Evolutionary conservation across 2,329 filamentous ascomycete species (phyloP).

Genomic region (Aspergillus persii): DNA sequence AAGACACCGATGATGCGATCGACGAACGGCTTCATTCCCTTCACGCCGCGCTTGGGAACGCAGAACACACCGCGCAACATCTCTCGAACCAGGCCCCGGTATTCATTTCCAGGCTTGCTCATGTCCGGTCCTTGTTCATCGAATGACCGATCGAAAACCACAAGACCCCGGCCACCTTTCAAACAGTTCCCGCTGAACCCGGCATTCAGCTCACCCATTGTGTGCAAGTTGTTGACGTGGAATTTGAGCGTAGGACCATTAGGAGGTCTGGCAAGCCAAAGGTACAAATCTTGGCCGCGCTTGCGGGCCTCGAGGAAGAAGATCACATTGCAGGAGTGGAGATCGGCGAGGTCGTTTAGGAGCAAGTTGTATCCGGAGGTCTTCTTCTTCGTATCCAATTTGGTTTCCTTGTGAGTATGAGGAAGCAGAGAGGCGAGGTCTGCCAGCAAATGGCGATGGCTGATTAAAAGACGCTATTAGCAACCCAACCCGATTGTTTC

Average conservation of each 20-base stretch:
- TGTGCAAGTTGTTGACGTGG: conserved; percentile 66
- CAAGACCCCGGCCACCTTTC: conserved; percentile 84
- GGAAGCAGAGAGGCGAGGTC: conserved; percentile 87
- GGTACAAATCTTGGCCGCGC: conserved; percentile 81
- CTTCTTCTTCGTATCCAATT: conserved; percentile 91
- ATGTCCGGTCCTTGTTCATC: conserved; percentile 73
- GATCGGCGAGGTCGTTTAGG: conserved; percentile 72
- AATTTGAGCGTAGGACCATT: conserved; percentile 71
- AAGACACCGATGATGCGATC: conserved; percentile 95
- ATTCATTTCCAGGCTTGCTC: conserved; percentile 53
- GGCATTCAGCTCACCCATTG: conserved; percentile 86
- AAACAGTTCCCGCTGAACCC: conserved; percentile 91
- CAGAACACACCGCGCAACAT: conserved; percentile 87
- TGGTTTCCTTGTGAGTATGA: conserved; percentile 89
- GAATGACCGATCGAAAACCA: conserved; percentile 89
- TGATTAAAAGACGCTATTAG: conserved; percentile 35
- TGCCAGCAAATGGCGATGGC: conserved; percentile 88
- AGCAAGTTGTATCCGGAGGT: conserved; percentile 60
- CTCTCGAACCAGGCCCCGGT: conserved; percentile 66
- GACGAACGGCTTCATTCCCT: conserved; percentile 92
- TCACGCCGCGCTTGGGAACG: conserved; percentile 75
- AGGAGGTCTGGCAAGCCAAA: conserved; percentile 89
- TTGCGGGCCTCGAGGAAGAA: conserved; percentile 96
- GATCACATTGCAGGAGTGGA: conserved; percentile 93
- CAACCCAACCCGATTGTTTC: neutral